These are phyloP conservation scores for Cucumis hystrix DNA, from an alignment of 306 rosid genomes.

Conservation along the genomic window DNA sequence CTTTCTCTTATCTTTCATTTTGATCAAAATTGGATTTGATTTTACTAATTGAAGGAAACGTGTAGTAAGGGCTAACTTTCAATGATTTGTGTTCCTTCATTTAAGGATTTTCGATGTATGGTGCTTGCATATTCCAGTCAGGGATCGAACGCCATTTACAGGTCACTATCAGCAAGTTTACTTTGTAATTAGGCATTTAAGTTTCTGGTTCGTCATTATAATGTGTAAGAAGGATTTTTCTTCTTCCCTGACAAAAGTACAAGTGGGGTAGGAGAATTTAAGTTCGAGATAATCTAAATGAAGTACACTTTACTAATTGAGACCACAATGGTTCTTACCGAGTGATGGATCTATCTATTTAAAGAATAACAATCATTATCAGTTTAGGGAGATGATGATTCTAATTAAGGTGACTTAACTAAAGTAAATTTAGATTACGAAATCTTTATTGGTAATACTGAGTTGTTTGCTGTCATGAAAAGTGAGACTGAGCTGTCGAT, in stretches of 20 bases:
- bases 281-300: background rate
- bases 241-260: background rate
- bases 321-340: background rate
- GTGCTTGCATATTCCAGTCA: constrained; percentile 86
- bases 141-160: constrained; percentile 60
- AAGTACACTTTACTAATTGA: background rate
- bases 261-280: background rate
- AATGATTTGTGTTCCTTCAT: background rate
- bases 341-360: background rate
- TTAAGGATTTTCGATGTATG: constrained; percentile 65
- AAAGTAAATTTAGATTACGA: background rate
- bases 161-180: constrained; percentile 20
- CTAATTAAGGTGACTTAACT: background rate
- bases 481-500: background rate
- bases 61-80: constrained; percentile 4
- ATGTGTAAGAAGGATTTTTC: background rate
- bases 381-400: background rate
- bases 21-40: background rate
- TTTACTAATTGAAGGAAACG: background rate
- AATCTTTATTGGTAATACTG: background rate
- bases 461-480: background rate
- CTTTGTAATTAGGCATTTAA: background rate
- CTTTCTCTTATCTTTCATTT: background rate
- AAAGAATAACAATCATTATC: background rate
- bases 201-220: background rate